Evolutionary conservation across 1,284 basidiomycete genomes (phyloP).

Genomic region (Tilletia caries): DNA sequence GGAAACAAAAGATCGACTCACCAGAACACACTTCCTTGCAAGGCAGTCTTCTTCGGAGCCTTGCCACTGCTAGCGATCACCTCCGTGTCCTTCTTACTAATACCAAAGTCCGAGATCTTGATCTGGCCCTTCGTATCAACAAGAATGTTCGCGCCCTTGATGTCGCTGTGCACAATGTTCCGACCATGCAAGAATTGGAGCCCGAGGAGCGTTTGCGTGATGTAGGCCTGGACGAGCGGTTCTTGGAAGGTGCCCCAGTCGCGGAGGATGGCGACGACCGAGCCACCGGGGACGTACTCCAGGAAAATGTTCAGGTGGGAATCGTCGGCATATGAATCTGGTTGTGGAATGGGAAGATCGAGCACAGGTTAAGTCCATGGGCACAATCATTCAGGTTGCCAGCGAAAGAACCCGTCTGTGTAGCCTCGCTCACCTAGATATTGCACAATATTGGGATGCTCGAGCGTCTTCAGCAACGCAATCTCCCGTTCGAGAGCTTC

Average conservation of each 20-base stretch:
- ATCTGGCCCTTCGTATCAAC: conserved; percentile 98
- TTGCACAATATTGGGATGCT: conserved; percentile 97
- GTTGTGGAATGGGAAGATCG: too few relatives aligned
- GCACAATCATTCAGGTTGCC: too few relatives aligned
- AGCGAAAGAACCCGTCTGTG: too few relatives aligned
- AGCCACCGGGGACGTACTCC: conserved; percentile 97
- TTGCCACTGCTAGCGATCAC: background rate
- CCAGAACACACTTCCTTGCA: conserved; percentile 95
- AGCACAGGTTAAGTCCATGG: too few relatives aligned
- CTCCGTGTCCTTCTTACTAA: conserved; percentile 76
- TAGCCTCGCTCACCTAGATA: conserved; percentile 84
- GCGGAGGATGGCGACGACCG: conserved; percentile 82
- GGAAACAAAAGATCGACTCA: background rate
- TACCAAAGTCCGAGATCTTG: conserved; percentile 98
- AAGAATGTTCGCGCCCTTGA: conserved; percentile 96
- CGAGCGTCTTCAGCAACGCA: conserved; percentile 86
- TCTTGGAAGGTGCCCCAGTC: conserved; percentile 98
- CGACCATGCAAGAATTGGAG: conserved; percentile 87
- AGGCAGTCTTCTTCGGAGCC: conserved; percentile 1
- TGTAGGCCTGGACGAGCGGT: conserved; percentile 86
- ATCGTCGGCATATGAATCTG: conserved; percentile 46
- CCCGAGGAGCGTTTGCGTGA: conserved; percentile 86
- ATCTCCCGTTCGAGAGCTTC: conserved; percentile 93
- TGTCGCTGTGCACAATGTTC: conserved; percentile 96
- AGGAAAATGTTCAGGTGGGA: conserved; percentile 90